Evolutionary conservation across 148 eudicot genomes (phyloP), one percentile per base, ranked within the genome.

Genomic region (Talinum fruticosum): DNA sequence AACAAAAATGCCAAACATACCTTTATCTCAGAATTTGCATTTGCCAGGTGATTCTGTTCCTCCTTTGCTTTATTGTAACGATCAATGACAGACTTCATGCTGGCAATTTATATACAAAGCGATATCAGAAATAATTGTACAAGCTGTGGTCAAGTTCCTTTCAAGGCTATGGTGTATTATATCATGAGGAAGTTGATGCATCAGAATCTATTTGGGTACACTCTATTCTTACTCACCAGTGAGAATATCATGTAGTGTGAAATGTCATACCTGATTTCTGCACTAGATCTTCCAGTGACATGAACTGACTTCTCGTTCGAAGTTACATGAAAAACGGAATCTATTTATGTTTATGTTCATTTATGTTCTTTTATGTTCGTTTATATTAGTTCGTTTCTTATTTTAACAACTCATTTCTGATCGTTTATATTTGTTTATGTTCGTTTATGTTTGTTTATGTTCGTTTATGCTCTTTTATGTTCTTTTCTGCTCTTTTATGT

Each of bases 11-110:
- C 41, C 41, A 73, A 59, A 73, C 76, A 23, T 79, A 85, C 87
- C 85, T 85, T 85, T 28, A 79, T 69, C 54, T 79, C 87, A 79
- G 59, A 36, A n/a, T 47, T 79, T 62, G 81, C 78, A 70, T 76
- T 82, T 29, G 65, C 69, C 68, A 54, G 47, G 70, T 77, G 83
- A 79, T 67, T 80, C 32, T 85, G 81, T 6, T 82, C 85, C 72
- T 85, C 85, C 69, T 74, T 82, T 6, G 81, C 81, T 44, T 76
- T 85, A 70, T 66, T 79, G 59, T 79, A 82, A 70, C 85, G 87
- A 51, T 85, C 85, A 71, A 79, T 82, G 29, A 82, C 77, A 36
- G 83, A 77, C 68, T 66, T 85, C 87, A 85, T 82, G 77, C 87
- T 85, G 87, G 71, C 80, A 73, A 78, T 69, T n/a, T 14, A 76